Evolutionary conservation across 1,284 basidiomycete species (phyloP).

Genomic region (Ustilago bromivora): DNA sequence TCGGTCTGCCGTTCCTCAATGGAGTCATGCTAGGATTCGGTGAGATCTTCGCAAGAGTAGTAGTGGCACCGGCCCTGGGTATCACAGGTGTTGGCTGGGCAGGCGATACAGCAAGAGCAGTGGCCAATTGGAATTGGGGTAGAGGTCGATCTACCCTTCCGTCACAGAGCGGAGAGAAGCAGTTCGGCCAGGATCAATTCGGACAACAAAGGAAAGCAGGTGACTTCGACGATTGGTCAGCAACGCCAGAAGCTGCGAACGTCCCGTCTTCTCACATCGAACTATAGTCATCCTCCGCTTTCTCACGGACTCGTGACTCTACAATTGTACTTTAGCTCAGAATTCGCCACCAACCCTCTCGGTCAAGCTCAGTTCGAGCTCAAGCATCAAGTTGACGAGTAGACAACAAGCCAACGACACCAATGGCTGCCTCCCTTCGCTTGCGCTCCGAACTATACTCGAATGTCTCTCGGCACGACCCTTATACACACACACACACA

Average conservation of each 20-base stretch:
- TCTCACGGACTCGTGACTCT: no score
- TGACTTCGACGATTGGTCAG: constrained; percentile 45
- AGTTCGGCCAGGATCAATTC: background rate
- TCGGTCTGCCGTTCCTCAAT: constrained; percentile 93
- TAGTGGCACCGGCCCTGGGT: constrained; percentile 73
- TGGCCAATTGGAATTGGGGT: constrained; percentile 39
- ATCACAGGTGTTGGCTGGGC: constrained; percentile 46
- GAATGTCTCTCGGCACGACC: no score
- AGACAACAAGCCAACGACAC: no score
- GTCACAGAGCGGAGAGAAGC: constrained; percentile 8
- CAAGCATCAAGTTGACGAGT: no score
- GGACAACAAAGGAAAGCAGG: constrained; percentile 21
- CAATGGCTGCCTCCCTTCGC: no score
- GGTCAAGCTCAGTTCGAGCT: no score
- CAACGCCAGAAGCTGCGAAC: constrained; percentile 11
- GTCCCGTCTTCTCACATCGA: constrained; percentile 15
- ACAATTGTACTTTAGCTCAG: no score
- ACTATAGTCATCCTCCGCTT: background rate
- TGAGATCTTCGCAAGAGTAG: constrained; percentile 93
- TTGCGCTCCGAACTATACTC: no score
- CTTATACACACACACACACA: no score
- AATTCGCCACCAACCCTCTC: no score
- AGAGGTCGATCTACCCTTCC: background rate
- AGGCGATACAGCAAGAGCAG: constrained; percentile 37
- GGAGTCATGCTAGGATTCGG: constrained; percentile 98